A percentile compares a stretch with the other conserved stretches of the same genome.
phyloP scores from a whole-genome alignment of 495 filamentous ascomycete species.

The Choiromyces venosus region DNA sequence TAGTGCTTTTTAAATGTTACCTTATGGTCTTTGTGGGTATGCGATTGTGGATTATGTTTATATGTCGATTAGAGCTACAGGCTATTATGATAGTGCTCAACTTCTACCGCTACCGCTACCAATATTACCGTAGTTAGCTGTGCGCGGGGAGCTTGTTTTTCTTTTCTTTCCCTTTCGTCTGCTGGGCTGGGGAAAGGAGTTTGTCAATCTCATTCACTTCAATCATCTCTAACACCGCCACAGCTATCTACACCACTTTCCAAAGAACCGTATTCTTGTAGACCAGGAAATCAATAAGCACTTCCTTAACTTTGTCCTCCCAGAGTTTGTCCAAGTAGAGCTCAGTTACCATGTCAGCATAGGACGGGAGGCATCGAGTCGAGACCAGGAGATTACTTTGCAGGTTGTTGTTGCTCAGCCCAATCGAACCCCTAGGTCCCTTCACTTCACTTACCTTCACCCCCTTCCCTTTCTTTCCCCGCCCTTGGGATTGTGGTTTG shows the following conservation, averaged over 20 bases:
- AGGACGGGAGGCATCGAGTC: not conserved
- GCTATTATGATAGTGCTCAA: not conserved
- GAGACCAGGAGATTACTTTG: not conserved
- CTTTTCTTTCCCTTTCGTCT: not conserved
- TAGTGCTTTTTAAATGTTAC: not conserved
- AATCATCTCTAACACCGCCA: not conserved
- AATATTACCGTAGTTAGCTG: not conserved
- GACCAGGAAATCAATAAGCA: not conserved
- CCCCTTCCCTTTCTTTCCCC: not conserved
- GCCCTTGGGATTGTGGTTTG: not conserved
- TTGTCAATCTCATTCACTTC: not conserved
- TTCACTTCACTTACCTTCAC: not conserved
- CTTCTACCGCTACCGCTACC: not conserved
- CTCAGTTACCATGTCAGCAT: not conserved
- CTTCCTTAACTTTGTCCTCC: not conserved
- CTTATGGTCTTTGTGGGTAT: not conserved
- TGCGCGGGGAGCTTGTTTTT: not conserved
- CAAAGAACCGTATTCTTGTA: not conserved
- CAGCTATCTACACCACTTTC: not conserved
- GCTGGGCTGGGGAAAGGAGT: not conserved
- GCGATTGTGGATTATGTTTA: not conserved
- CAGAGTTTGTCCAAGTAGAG: not conserved
- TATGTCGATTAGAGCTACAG: not conserved
- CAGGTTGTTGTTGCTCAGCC: not conserved
- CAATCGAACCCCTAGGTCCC: not conserved